Percentiles rank a stretch among this genome's conserved stretches.
phyloP scores from a whole-genome alignment of 2,329 filamentous ascomycete genomes.

The Colletotrichum orchidophilum region DNA sequence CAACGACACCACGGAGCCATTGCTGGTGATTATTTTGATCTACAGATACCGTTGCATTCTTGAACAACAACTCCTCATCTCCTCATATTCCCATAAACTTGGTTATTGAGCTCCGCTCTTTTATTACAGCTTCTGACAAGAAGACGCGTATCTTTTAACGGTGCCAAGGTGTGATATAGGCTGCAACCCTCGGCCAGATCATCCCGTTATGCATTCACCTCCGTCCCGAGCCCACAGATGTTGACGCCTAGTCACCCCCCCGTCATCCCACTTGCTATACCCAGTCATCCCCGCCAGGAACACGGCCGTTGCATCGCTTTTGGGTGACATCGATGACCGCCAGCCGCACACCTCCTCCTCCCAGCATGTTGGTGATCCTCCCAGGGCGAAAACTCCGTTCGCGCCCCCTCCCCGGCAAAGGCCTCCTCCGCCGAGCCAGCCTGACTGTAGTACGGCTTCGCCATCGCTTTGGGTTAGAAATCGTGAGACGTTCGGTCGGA shows the following conservation, averaged over 20 bases:
- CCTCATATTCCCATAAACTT: conserved; percentile 16
- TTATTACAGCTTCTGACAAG: neutral
- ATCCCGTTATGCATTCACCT: conserved; percentile 16
- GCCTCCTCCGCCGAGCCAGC: conserved; percentile 10
- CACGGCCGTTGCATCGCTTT: conserved; percentile 18
- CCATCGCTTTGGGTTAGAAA: conserved; percentile 22
- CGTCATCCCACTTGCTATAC: conserved; percentile 1
- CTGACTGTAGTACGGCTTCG: conserved; percentile 10
- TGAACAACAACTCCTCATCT: neutral
- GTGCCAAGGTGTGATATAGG: conserved; percentile 5
- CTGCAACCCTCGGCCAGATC: neutral
- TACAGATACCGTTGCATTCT: conserved; percentile 10
- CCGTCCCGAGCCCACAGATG: conserved; percentile 17
- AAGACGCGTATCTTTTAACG: conserved; percentile 1
- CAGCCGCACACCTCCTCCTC: neutral
- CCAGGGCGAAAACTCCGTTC: conserved; percentile 18
- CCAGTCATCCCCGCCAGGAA: conserved; percentile 15
- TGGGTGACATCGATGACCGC: neutral
- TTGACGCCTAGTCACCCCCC: conserved; percentile 11
- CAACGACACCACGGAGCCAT: neutral
- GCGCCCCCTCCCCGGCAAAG: conserved; percentile 8
- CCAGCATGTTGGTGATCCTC: conserved; percentile 13
- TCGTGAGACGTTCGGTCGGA: conserved; percentile 28
- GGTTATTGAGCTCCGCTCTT: conserved; percentile 20
- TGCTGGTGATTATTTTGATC: neutral